Evolutionary conservation across 306 rosid genomes (phyloP).

Genomic region (Cicer yamashitae): DNA sequence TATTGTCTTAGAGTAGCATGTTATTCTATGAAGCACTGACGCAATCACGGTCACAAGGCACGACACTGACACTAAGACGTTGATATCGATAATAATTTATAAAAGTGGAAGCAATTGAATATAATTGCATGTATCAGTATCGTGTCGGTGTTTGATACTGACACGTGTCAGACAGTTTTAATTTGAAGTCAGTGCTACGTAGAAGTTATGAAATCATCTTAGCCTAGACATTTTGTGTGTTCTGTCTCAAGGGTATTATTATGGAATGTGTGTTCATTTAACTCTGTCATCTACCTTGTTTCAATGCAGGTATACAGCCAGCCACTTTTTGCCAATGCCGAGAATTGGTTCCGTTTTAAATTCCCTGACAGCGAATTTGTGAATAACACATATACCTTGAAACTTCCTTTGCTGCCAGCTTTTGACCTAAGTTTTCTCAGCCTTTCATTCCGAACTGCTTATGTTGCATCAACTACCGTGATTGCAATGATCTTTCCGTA

Average conservation of each 20-base stretch:
- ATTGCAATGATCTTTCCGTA: slow-evolving; percentile 68
- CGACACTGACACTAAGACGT: too few relatives aligned
- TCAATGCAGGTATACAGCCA: slow-evolving; percentile 67
- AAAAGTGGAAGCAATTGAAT: too few relatives aligned
- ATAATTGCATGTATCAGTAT: too few relatives aligned
- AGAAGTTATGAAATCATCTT: slow-evolving; percentile 9
- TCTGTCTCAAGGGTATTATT: background rate
- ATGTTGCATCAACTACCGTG: slow-evolving; percentile 59
- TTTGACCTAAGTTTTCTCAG: slow-evolving; percentile 58
- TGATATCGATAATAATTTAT: too few relatives aligned
- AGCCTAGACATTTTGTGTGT: slow-evolving; percentile 16
- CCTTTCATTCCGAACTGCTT: slow-evolving; percentile 61
- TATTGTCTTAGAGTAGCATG: slow-evolving; percentile 8
- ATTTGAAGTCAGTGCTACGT: too few relatives aligned
- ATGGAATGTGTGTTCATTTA: slow-evolving; percentile 23
- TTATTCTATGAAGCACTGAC: background rate
- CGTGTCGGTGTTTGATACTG: too few relatives aligned
- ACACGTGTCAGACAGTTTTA: too few relatives aligned
- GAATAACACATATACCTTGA: slow-evolving; percentile 47
- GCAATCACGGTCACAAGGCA: too few relatives aligned
- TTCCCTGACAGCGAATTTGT: slow-evolving; percentile 55
- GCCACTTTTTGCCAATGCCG: slow-evolving; percentile 64
- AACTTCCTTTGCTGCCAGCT: slow-evolving; percentile 51
- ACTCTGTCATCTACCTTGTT: slow-evolving; percentile 30
- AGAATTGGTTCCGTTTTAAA: slow-evolving; percentile 54